These are phyloP conservation scores for Favolaschia claudopus DNA, from an alignment of 768 basidiomycete genomes.

Conservation along the genomic window DNA sequence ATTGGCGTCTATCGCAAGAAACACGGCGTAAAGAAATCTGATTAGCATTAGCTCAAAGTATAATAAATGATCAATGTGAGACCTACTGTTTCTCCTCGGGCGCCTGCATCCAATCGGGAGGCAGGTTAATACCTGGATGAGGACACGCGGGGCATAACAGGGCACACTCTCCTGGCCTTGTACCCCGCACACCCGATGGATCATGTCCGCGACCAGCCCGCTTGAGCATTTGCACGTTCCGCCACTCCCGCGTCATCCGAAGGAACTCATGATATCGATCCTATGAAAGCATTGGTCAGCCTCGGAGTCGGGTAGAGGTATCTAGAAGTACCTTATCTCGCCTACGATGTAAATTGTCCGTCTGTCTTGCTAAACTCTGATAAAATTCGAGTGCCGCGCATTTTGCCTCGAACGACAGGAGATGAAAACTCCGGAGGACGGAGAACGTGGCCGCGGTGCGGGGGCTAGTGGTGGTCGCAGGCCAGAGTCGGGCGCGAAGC, in stretches of 20 bases:
- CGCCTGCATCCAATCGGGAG: conserved; percentile 27
- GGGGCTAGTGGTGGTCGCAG: conserved; percentile 37
- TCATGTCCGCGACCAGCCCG: conserved; percentile 23
- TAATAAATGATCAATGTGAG: not conserved
- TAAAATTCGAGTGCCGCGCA: conserved; percentile 41
- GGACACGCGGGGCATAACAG: conserved; percentile 36
- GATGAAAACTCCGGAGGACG: conserved; percentile 39
- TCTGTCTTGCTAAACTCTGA: conserved; percentile 26
- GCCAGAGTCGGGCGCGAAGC: conserved; percentile 37
- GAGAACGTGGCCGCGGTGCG: conserved; percentile 38
- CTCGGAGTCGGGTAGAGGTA: not conserved
- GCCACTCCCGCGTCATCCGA: conserved; percentile 16
- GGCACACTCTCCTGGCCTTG: not conserved
- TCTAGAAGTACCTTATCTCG: conserved; percentile 20
- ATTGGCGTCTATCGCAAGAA: conserved; percentile 22
- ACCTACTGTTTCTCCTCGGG: not conserved
- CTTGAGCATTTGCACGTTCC: conserved; percentile 20
- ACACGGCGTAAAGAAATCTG: conserved; percentile 35
- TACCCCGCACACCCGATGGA: not conserved
- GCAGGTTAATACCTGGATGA: conserved; percentile 34
- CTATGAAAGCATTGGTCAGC: not conserved
- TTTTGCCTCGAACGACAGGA: conserved; percentile 41
- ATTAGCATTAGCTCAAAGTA: not conserved
- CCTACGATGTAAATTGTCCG: conserved; percentile 33
- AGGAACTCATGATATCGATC: conserved; percentile 22